These are phyloP conservation scores for Papiliotrema nemorosa DNA, from an alignment of 1,284 basidiomycete genomes.

Conservation along the genomic window DNA sequence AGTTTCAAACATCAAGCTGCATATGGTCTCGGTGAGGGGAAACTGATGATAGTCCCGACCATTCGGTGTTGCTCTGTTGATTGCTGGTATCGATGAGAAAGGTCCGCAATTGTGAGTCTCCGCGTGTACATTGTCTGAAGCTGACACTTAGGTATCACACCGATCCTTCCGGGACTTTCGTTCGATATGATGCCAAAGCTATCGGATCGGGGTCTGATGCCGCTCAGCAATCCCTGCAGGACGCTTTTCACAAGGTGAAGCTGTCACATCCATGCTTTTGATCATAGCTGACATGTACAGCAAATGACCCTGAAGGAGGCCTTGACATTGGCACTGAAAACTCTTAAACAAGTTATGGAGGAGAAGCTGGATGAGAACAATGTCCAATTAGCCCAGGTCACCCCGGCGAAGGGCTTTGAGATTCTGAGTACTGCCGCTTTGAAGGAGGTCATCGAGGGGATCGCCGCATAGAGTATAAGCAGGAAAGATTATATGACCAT, in stretches of 20 bases:
- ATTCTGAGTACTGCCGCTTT: constrained; percentile 73
- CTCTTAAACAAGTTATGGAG: constrained; percentile 99
- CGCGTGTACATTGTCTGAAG: background rate
- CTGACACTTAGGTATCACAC: constrained; percentile 73
- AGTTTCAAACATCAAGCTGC: constrained; percentile 22
- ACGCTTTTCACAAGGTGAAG: constrained; percentile 89
- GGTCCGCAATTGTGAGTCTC: constrained; percentile 81
- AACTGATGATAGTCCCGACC: constrained; percentile 68
- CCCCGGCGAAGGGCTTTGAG: constrained; percentile 69
- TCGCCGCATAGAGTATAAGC: constrained; percentile 26
- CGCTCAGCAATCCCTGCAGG: constrained; percentile 93
- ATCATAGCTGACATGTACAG: constrained; percentile 50
- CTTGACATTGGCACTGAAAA: constrained; percentile 76
- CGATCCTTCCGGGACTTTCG: constrained; percentile 98
- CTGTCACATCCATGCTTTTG: background rate
- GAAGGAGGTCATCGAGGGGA: constrained; percentile 69
- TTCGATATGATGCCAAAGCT: constrained; percentile 96
- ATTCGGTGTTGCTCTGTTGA: constrained; percentile 95
- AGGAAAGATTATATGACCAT: constrained; percentile 7
- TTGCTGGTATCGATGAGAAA: constrained; percentile 93
- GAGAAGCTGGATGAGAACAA: constrained; percentile 98
- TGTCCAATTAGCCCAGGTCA: constrained; percentile 94
- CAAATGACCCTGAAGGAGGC: constrained; percentile 91
- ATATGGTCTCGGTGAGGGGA: background rate
- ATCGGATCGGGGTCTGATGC: constrained; percentile 98